Base-by-base conservation (phyloP, 805 yeast genomes). In the Candida quercuum region DNA sequence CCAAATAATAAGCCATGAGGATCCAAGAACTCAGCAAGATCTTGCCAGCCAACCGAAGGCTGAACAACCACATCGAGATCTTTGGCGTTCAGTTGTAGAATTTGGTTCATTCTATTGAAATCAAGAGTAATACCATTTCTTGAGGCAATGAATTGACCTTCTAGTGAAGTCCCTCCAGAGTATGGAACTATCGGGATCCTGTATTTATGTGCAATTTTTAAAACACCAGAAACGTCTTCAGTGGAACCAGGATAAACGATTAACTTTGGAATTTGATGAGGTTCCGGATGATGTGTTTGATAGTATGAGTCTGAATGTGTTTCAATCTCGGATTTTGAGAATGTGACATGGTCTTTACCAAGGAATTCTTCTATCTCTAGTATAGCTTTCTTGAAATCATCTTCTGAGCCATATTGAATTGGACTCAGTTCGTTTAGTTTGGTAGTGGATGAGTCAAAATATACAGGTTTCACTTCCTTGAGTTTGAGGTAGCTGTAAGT, bases 31-130 rank as follows among this genome's bases (percentile, higher is more conserved):
- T 74, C 77, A 44, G 72, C 74, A 39, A 85, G 61, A 28, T 77
- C 80, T 58, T 79, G 84, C 91, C 93, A 84, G 1, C 83, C 84
- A 9, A 85, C 78, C 17, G 89, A 88, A 0, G 88, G 85, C 54
- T 85, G 86, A 4, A 85, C 86, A 10, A 69, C 73, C 12, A 81
- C 72, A 56, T 85, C 93, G 49, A 84, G 60, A 57, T 85, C 94
- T 18, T 71, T 67, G 34, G 70, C 69, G 51, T 83, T 76, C 25
- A 85, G 58, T 19, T 64, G 62, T 3, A 84, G 18, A 6, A 85
- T 69, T 32, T 70, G 54, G 57, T 78, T 68, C 84, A 85, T 73
- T 38, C 70, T 61, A 13, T 76, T 64, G 28, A 82, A 57, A 53
- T 84, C 91, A 4, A 82, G 67, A 8, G 84, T 74, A 22, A 86